Base-by-base conservation (phyloP, 2,329 filamentous ascomycete species). In the Arthroderma sp. region DNA sequence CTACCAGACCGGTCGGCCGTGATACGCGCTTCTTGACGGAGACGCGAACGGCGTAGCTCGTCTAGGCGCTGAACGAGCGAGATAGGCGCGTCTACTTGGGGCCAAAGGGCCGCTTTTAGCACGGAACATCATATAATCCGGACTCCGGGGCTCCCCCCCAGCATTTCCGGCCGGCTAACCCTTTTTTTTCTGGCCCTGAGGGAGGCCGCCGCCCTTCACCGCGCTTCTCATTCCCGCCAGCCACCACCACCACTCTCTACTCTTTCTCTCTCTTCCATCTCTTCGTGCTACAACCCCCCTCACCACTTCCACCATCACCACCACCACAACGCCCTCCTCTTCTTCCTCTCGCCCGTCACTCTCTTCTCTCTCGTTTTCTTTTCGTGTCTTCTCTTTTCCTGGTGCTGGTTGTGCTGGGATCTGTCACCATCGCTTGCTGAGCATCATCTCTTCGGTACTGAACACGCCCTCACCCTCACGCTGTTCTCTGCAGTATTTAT, bases 211-310 rank as follows among this genome's bases (percentile, higher is more conserved):
- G 29, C 31, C 11, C 32, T 11, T 34, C 32, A 43, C 40, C 40
- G 40, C 40, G 40, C 40, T 43, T 43, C 40, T 36, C 32, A 2
- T 43, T 28, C 30, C 11, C 22, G 40, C 40, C 33, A 36, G 40
- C 33, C 40, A 41, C 39, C 29, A 41, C 39, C 39, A 31, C 32
- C 15, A 11, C 32, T 34, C 32, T 9, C 32, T 34, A 8, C 11
- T 34, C 32, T 34, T 34, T 34, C 32, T 34, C 15, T 22, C 15
- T 22, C 15, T 22, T 22, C 15, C 15, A 22, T 22, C 15, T 22
- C 15, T 22, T 22, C 15, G 15, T 22, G 15, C 15, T 22, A 22
- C 15, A 22, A 22, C 15, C 15, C 15, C 15, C 15, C 15, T 22
- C 15, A 22, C 15, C 15, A 22, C 15, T 22, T 22, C 15, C 3